Conservation (phyloP, 2,329 filamentous ascomycete species). For the Fusarium zealandicum region DNA sequence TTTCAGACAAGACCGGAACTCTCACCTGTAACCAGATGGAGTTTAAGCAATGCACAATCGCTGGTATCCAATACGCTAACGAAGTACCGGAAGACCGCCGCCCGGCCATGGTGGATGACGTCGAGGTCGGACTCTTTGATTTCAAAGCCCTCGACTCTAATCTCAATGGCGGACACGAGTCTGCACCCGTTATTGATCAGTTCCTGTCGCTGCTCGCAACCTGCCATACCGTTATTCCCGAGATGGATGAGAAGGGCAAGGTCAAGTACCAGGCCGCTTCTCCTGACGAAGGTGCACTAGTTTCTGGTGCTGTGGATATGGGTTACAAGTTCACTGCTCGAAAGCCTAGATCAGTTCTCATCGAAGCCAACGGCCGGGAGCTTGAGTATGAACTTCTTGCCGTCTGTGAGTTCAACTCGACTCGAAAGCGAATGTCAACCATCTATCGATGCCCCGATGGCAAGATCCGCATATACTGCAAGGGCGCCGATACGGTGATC, state of each 20-base stretch:
- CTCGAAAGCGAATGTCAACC: slow-evolving; percentile 93
- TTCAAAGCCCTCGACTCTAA: slow-evolving; percentile 80
- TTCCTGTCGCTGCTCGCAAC: slow-evolving; percentile 87
- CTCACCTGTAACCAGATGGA: slow-evolving; percentile 99
- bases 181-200: slow-evolving; percentile 68
- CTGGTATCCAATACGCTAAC: slow-evolving; percentile 91
- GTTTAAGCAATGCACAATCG: slow-evolving; percentile 94
- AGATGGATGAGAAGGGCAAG: slow-evolving; percentile 77
- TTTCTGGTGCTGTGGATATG: slow-evolving; percentile 84
- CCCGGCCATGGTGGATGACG: slow-evolving; percentile 78
- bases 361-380: slow-evolving; percentile 75
- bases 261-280: slow-evolving; percentile 99
- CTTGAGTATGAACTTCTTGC: slow-evolving; percentile 89
- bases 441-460: slow-evolving; percentile 97
- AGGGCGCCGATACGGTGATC: slow-evolving; percentile 97
- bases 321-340: slow-evolving; percentile 92
- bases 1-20: slow-evolving; percentile 97
- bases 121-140: slow-evolving; percentile 82
- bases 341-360: slow-evolving; percentile 87
- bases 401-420: slow-evolving; percentile 98
- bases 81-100: slow-evolving; percentile 90
- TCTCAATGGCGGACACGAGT: slow-evolving; percentile 61
- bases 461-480: slow-evolving; percentile 91
- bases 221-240: slow-evolving; percentile 97
- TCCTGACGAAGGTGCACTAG: slow-evolving; percentile 94